A percentile compares a stretch with the other conserved stretches of the same genome.
Evolutionary conservation across 495 filamentous ascomycete genomes (phyloP).

Genomic region (Extremus antarcticus): DNA sequence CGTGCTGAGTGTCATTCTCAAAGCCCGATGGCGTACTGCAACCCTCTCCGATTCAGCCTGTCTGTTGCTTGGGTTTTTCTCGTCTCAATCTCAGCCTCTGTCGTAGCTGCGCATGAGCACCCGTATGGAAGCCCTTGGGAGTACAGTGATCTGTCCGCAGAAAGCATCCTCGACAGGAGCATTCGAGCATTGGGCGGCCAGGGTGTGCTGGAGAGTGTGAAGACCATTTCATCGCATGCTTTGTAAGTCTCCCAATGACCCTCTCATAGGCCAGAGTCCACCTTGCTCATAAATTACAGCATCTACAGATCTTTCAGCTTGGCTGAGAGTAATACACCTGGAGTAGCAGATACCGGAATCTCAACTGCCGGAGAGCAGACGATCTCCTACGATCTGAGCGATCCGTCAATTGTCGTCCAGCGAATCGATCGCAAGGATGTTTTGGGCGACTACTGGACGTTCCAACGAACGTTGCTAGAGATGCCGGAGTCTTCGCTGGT

Average conservation of each 20-base stretch:
- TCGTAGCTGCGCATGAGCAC: too few relatives aligned
- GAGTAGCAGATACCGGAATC: neutral
- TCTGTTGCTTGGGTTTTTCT: neutral
- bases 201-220: neutral
- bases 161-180: neutral
- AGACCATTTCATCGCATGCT: neutral
- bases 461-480: slow-evolving; percentile 6
- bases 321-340: neutral
- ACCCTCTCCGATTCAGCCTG: neutral
- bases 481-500: slow-evolving; percentile 9
- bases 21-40: neutral
- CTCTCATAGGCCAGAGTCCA: neutral
- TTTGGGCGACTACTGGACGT: slow-evolving; percentile 17
- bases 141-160: neutral
- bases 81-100: neutral
- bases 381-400: neutral
- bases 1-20: too few relatives aligned
- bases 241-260: neutral
- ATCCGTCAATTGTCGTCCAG: neutral
- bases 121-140: neutral
- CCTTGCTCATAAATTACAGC: neutral
- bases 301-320: neutral
- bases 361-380: neutral
- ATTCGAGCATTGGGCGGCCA: neutral
- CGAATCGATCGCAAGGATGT: slow-evolving; percentile 7